Conservation (phyloP, 257 asterid species). For the Solanum sitiens region DNA sequence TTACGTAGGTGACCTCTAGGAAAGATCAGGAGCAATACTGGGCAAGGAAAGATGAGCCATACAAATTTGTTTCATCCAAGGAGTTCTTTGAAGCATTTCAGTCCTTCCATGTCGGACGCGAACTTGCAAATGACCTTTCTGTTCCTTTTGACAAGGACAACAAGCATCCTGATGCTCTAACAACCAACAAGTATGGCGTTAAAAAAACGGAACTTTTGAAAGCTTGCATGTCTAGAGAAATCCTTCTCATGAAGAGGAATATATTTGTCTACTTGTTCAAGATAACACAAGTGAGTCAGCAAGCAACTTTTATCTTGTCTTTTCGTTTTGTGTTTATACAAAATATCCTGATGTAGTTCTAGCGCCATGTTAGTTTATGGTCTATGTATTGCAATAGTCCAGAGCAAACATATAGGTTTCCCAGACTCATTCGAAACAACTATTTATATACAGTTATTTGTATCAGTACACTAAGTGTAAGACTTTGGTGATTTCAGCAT, state of each 20-base stretch:
- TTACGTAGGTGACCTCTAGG: conserved; percentile 68
- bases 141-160: conserved; percentile 52
- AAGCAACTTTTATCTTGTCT: neutral
- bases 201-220: conserved; percentile 57
- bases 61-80: conserved; percentile 28
- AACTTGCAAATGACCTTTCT: conserved; percentile 51
- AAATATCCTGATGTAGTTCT: neutral
- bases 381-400: neutral
- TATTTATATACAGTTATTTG: neutral
- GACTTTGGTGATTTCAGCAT: neutral
- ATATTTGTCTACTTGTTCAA: conserved; percentile 67
- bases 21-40: conserved; percentile 85
- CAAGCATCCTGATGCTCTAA: conserved; percentile 58
- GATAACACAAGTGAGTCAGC: conserved; percentile 43
- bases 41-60: conserved; percentile 49
- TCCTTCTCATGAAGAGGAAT: conserved; percentile 55
- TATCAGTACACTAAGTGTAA: neutral
- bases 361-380: neutral
- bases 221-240: conserved; percentile 62
- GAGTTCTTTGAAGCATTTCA: conserved; percentile 63
- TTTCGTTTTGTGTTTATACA: neutral
- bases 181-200: conserved; percentile 49
- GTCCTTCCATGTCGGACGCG: conserved; percentile 50
- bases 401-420: neutral
- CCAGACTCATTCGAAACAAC: neutral